Evolutionary conservation across 192 early-diverging fungal species (phyloP).

Genomic region (Irineochytrium annulatum): DNA sequence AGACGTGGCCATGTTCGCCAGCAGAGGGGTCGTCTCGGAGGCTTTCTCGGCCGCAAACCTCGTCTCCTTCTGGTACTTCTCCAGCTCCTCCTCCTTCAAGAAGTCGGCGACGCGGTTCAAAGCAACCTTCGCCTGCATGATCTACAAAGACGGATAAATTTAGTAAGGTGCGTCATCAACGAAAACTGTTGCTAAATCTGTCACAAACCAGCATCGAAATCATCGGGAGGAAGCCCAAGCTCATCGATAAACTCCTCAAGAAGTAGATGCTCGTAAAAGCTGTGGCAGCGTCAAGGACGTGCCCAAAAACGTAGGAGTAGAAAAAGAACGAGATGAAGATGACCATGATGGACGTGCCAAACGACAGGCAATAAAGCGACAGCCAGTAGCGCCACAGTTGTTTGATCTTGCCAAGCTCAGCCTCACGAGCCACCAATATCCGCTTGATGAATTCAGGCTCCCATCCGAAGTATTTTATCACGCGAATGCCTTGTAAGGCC

Average conservation of each 20-base stretch:
- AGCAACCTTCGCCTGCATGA: too few species aligned
- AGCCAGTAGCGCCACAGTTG: slow-evolving; percentile 8
- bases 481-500: slow-evolving; percentile 40
- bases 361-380: slow-evolving; percentile 12
- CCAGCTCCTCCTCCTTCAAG: slow-evolving; percentile 35
- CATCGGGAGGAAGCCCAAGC: slow-evolving; percentile 10
- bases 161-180: too few species aligned
- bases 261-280: slow-evolving; percentile 38
- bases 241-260: slow-evolving; percentile 37
- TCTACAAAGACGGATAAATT: too few species aligned
- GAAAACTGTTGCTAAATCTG: too few species aligned
- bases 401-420: slow-evolving; percentile 12
- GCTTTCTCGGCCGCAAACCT: not conserved
- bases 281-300: slow-evolving; percentile 34
- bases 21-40: slow-evolving; percentile 10
- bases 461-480: slow-evolving; percentile 55
- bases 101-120: slow-evolving; percentile 32
- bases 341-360: slow-evolving; percentile 43
- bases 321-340: slow-evolving; percentile 54
- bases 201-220: slow-evolving; percentile 23
- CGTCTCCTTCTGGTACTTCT: slow-evolving; percentile 17
- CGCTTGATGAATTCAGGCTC: slow-evolving; percentile 34
- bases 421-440: slow-evolving; percentile 22
- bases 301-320: slow-evolving; percentile 37
- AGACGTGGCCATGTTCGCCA: not conserved